Base-by-base conservation (phyloP, 305 asterid species). In the Fraxinus angustifolia region DNA sequence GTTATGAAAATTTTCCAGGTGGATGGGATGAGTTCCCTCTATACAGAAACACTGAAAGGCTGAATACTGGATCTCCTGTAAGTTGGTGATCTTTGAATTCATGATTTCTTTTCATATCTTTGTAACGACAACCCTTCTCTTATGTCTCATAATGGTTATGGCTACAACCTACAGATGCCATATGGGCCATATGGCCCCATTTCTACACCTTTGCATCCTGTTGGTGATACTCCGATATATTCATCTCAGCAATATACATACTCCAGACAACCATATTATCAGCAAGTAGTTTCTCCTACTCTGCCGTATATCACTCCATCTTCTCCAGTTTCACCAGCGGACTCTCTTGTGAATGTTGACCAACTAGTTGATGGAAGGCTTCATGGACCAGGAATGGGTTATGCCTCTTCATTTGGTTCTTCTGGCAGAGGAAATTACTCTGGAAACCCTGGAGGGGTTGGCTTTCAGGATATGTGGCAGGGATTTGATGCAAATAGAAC, bases 391-490 rank as follows among this genome's bases (percentile, higher is more conserved):
- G 56, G 77, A 45, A 34, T 48, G 26, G 82, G 45, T 79, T 70
- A 71, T 48, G 33, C 77, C 30, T 72, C 83, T 53, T 73, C 78
- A 45, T 62, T 80, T 19, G 78, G 28, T 17, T 71, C 83, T 3
- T 33, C 77, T 72, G 73, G 84, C 8, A 35, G 84, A 42, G 81
- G 81, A 45, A 76, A 76, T 76, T 81, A 23, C 31, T 67, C 83
- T 75, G 75, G 83, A 35, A 81, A 75, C 67, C 80, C 79, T 40
- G 80, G 76, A 19, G 34, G 79, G 45, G 21, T 42, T 75, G 62
- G 80, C 36, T 81, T 81, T 81, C 80, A 75, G 11, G 84, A 81
- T 40, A 28, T 45, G 80, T 73, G 70, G 56, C 75, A 48, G 80
- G 72, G 40, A 38, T 81, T 79, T 60, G 83, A 80, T 35, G 83